Conservation (phyloP, 345 rosid species). For the Boechera divaricarpa region DNA sequence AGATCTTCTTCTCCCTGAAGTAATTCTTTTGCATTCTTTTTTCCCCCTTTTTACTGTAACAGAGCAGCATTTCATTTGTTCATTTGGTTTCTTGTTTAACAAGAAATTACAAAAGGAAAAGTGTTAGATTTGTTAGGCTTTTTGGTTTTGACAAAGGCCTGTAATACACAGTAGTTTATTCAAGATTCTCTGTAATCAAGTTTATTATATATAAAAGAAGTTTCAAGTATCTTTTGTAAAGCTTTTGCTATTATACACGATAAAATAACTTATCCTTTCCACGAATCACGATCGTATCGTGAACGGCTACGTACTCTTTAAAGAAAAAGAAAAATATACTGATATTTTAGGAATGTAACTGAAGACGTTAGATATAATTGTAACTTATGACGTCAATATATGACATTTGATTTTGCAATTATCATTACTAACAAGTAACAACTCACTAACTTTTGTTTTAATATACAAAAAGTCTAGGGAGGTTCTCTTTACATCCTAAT, state of each 20-base stretch:
- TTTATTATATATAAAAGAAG: neutral
- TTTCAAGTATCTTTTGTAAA: neutral
- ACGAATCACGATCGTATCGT: neutral
- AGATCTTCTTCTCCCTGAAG: constrained; percentile 55
- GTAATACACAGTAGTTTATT: neutral
- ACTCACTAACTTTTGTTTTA: neutral
- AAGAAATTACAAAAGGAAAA: constrained; percentile 36
- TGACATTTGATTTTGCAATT: neutral
- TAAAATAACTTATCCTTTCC: too few species aligned
- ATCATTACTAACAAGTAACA: neutral
- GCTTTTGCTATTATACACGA: neutral
- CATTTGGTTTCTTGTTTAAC: constrained; percentile 40
- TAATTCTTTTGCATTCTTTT: constrained; percentile 48
- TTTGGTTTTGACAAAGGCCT: constrained; percentile 15
- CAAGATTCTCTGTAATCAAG: neutral
- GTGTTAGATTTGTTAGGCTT: constrained; percentile 13
- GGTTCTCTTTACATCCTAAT: too few species aligned
- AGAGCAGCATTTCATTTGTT: constrained; percentile 42
- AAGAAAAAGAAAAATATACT: too few species aligned
- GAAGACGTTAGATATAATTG: too few species aligned
- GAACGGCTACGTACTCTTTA: neutral
- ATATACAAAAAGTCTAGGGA: neutral
- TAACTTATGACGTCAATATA: neutral
- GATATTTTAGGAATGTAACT: too few species aligned
- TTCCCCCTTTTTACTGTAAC: constrained; percentile 27